These are phyloP conservation scores for Pleurotus ostreatus DNA, from an alignment of 768 basidiomycete species.

Conservation along the genomic window DNA sequence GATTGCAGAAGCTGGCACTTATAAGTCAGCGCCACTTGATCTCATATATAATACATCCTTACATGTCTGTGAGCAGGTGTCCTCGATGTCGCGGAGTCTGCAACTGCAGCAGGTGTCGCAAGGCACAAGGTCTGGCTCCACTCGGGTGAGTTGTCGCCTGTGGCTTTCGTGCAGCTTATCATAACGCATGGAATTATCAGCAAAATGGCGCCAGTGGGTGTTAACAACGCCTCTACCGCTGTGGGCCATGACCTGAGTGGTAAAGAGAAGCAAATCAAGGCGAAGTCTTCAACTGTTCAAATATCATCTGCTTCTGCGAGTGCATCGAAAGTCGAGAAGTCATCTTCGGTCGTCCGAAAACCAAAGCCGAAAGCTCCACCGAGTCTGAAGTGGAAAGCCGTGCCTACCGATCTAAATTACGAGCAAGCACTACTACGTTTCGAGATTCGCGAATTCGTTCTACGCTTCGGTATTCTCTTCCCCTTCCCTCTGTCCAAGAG, in stretches of 20 bases:
- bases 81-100: constrained; percentile 65
- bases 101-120: constrained; percentile 65
- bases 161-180: neutral
- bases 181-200: too few relatives aligned
- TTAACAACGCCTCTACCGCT: too few relatives aligned
- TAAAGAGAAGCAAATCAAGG: too few relatives aligned
- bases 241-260: too few relatives aligned
- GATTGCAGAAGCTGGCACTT: too few relatives aligned
- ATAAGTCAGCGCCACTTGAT: too few relatives aligned
- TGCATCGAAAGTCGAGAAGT: constrained; percentile 3
- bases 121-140: constrained; percentile 55
- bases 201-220: neutral
- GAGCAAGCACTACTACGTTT: constrained; percentile 57
- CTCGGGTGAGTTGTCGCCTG: constrained; percentile 42
- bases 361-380: constrained; percentile 36
- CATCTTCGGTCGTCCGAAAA: constrained; percentile 18
- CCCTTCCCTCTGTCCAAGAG: constrained; percentile 30
- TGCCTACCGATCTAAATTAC: constrained; percentile 39
- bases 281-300: too few relatives aligned
- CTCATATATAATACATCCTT: constrained; percentile 26
- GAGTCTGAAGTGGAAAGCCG: constrained; percentile 47
- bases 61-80: constrained; percentile 41
- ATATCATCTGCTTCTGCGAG: neutral
- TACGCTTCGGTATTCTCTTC: constrained; percentile 58
- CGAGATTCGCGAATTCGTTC: constrained; percentile 68